A percentile compares a stretch with the other conserved stretches of the same genome.
These are phyloP conservation scores for Chaetomium strumarium DNA, from an alignment of 2,329 filamentous ascomycete genomes.

Conservation along the genomic window DNA sequence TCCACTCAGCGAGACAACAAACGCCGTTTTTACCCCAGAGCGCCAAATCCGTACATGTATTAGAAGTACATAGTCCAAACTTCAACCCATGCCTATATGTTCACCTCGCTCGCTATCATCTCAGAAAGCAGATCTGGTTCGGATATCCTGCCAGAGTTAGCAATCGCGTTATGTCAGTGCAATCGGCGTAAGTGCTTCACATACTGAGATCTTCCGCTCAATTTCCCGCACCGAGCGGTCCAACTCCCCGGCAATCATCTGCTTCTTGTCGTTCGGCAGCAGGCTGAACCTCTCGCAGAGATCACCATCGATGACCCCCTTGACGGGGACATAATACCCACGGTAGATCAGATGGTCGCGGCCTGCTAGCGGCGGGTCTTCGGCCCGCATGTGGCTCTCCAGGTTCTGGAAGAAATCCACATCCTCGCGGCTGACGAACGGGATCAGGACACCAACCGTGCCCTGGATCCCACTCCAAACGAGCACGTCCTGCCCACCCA, in stretches of 20 bases:
- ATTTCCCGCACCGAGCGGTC: slow-evolving; percentile 89
- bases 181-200: slow-evolving; percentile 21
- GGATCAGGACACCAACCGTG: slow-evolving; percentile 87
- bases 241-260: slow-evolving; percentile 88
- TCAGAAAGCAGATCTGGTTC: slow-evolving; percentile 55
- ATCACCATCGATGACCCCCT: slow-evolving; percentile 95
- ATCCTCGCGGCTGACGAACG: slow-evolving; percentile 86
- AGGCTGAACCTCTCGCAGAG: slow-evolving; percentile 87
- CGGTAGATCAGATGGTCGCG: slow-evolving; percentile 94
- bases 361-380: slow-evolving; percentile 83
- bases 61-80: neutral
- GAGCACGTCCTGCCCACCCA: slow-evolving; percentile 84
- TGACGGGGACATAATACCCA: slow-evolving; percentile 92
- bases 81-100: neutral
- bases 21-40: slow-evolving; percentile 5
- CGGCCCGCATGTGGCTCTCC: slow-evolving; percentile 78
- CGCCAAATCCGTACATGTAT: slow-evolving; percentile 10
- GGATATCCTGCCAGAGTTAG: slow-evolving; percentile 43
- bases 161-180: slow-evolving; percentile 23
- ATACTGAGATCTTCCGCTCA: slow-evolving; percentile 83
- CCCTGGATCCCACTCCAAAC: slow-evolving; percentile 94
- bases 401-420: slow-evolving; percentile 96
- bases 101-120: neutral
- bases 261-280: slow-evolving; percentile 81
- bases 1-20: slow-evolving; percentile 4